Evolutionary conservation across 1,284 basidiomycete genomes (phyloP).

Genomic region (Marasmius sp.): DNA sequence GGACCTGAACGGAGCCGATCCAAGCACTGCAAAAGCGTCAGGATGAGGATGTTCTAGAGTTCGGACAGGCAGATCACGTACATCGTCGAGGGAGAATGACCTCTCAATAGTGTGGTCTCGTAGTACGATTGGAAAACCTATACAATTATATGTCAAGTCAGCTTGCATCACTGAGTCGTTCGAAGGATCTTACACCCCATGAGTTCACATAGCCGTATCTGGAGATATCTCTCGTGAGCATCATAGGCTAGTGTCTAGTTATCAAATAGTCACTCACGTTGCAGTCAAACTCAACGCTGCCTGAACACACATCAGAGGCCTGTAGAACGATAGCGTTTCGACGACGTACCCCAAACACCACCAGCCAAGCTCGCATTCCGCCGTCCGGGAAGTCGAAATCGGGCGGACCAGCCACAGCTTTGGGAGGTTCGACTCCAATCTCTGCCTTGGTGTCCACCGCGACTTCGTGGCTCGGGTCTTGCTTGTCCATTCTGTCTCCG

Average conservation of each 20-base stretch:
- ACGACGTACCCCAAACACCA: constrained; percentile 10
- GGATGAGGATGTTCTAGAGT: not conserved
- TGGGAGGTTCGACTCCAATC: too few species aligned
- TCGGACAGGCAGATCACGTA: constrained; percentile 21
- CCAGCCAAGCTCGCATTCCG: constrained; percentile 12
- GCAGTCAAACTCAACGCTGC: too few species aligned
- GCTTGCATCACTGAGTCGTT: not conserved
- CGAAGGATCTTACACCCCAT: constrained; percentile 13
- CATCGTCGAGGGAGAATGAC: constrained; percentile 42
- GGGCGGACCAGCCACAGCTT: too few species aligned
- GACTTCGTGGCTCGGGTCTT: too few species aligned
- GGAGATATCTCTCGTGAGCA: too few species aligned
- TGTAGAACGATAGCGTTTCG: too few species aligned
- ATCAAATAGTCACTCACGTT: too few species aligned
- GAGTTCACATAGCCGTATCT: constrained; percentile 15
- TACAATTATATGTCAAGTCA: not conserved
- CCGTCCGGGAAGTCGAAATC: constrained; percentile 9
- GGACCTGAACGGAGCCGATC: constrained; percentile 56
- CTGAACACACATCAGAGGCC: too few species aligned
- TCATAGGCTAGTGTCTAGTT: too few species aligned
- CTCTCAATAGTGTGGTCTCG: constrained; percentile 30
- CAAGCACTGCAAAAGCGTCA: constrained; percentile 39
- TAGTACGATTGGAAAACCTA: constrained; percentile 50
- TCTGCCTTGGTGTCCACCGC: too few species aligned
- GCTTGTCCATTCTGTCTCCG: too few species aligned